Evolutionary conservation across 2,329 filamentous ascomycete species (phyloP), one percentile per base, ranked within the genome.

Genomic region (Trichoderma sp.): DNA sequence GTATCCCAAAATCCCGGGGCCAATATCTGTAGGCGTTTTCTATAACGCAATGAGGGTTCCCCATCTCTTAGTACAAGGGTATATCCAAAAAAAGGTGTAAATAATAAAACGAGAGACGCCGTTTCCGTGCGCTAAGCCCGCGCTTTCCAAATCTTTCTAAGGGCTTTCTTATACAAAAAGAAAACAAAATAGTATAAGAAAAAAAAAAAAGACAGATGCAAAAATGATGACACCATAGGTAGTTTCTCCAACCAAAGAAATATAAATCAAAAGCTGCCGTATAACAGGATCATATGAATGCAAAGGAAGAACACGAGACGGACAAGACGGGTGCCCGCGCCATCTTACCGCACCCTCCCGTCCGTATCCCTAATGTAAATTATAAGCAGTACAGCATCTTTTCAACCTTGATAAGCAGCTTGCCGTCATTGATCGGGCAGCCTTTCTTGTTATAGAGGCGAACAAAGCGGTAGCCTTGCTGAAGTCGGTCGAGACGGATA

Each of bases 401-500:
- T 54, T 82, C 78, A 37, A 89, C 80, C 69, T 80, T 85, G 63
- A 88, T 83, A 51, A 88, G 78, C 59, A 89, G 75, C 72, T 84
- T 82, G 11, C 81, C 81, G 65, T 83, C 84, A 6, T 79, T 74
- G 28, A 84, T 81, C 14, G 79, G 77, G 56, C 80, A 77, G 21
- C 85, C 83, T 30, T 80, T 78, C 26, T 77, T 77, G 68, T 87
- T 82, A 72, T 83, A 76, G 55, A 89, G 80, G 49, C 80, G 77
- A 63, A 89, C 77, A 71, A 87, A 85, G 55, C 87, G 83, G 76
- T 87, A 88, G 21, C 87, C 87, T 58, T 77, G 78, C 58, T 81
- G 83, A 2, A 89, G 81, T 49, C 86, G 84, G 76, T 88, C 86
- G 14, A 89, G 83, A 4, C 87, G 85, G 74, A 88, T 84, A 74